Evolutionary conservation across 768 basidiomycete genomes (phyloP), one percentile per base, ranked within the genome.

Genomic region (Suillus americanus): DNA sequence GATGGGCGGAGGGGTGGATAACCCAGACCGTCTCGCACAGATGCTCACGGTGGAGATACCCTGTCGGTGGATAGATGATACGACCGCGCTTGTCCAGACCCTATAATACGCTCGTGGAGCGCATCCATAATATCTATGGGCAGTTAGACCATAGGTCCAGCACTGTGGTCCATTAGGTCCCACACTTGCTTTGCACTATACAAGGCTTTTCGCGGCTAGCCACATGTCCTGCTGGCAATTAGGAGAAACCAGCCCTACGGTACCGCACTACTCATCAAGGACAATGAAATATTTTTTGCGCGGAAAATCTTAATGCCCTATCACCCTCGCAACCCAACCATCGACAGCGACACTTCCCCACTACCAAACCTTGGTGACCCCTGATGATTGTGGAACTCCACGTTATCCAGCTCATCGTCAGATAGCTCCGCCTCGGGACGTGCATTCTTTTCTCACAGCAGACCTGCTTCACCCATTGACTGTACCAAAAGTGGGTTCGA

Each of bases 21-120:
- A 82, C 61, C 60, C 61, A 41, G 79, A 81, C 45, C 74, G 74
- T 46, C 78, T 82, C 16, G 84, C 82, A 28, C 73, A 78, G 61
- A 74, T 78, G 72, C 70, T 87, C 61, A 85, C 84, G 5, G 79
- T 83, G 35, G 84, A 86, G 72, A 80, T 80, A 73, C 66, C 68
- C 30, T 73, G 69, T 41, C 71, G 78, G 57, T 86, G 85, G 85
- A 84, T 86, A 81, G 86, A 87, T 68, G 86, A 87, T 70, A 85
- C 83, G 3, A 86, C 85, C 0, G 76, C 86, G 20, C 51, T 85
- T 6, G 79, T 85, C 9, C 67, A 64, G 41, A 51, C 33, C 10
- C 43, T 70, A 35, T 74, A 28, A 53, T 38, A 35, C 14, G 4
- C 13, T 20, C 14, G 13, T 28, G 14, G n/a, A 35, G n/a, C n/a